Evolutionary conservation across 2,329 filamentous ascomycete species (phyloP).

Genomic region (Ciborinia camelliae): DNA sequence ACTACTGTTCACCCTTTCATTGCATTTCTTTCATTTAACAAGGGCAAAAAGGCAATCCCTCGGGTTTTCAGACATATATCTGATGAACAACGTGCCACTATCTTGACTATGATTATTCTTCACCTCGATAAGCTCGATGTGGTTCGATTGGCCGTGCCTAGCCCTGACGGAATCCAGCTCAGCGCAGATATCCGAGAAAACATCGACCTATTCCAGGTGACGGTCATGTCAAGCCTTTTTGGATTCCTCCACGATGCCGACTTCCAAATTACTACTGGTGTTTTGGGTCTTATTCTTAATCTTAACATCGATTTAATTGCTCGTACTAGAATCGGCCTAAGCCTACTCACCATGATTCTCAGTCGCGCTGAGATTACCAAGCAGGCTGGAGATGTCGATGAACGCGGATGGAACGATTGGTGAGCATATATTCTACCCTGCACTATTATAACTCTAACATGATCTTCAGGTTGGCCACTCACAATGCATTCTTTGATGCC

Average conservation of each 20-base stretch:
- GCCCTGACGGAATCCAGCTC: conserved; percentile 67
- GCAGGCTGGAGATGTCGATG: conserved; percentile 66
- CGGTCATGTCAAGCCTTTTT: conserved; percentile 87
- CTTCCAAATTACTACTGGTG: conserved; percentile 84
- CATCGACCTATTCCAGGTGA: conserved; percentile 82
- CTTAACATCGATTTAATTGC: conserved; percentile 82
- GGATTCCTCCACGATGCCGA: conserved; percentile 87
- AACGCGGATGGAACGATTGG: conserved; percentile 80
- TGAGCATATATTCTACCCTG: conserved; percentile 38
- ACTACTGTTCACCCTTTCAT: conserved; percentile 89
- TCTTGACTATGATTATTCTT: conserved; percentile 92
- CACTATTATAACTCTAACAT: conserved; percentile 35
- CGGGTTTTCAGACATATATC: conserved; percentile 92
- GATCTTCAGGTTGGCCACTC: conserved; percentile 62
- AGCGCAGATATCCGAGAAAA: conserved; percentile 80
- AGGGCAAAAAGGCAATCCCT: conserved; percentile 94
- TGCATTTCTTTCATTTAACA: conserved; percentile 86
- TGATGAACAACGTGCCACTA: conserved; percentile 88
- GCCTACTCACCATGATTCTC: conserved; percentile 88
- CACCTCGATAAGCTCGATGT: conserved; percentile 92
- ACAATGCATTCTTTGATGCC: conserved; percentile 81
- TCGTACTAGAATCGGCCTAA: conserved; percentile 82
- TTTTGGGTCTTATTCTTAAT: conserved; percentile 78
- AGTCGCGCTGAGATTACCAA: conserved; percentile 92
- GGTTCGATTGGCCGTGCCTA: conserved; percentile 74